Conservation (phyloP, 257 asterid genomes). For the Asclepias syriaca region DNA sequence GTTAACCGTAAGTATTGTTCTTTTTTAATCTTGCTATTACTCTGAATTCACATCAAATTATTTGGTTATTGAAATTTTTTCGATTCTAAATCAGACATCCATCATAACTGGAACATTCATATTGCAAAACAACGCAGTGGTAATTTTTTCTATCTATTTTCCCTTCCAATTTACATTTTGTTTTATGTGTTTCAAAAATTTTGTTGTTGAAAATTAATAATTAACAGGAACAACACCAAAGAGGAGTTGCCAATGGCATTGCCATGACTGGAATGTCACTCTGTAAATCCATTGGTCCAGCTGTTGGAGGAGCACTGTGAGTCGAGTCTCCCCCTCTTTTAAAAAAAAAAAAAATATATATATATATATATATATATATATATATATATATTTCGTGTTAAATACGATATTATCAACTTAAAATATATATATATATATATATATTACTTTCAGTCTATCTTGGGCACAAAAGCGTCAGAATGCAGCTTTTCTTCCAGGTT, state of each 20-base stretch:
- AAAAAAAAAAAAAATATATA: too few relatives aligned
- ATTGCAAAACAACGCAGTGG: conserved; percentile 84
- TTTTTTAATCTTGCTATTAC: too few relatives aligned
- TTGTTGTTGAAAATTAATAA: background rate
- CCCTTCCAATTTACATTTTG: background rate
- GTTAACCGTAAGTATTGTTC: conserved; percentile 51
- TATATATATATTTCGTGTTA: too few relatives aligned
- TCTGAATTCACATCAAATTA: background rate
- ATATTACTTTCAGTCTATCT: conserved; percentile 45
- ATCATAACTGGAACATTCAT: conserved; percentile 73
- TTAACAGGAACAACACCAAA: conserved; percentile 58
- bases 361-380: too few relatives aligned
- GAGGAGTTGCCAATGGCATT: conserved; percentile 89
- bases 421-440: too few relatives aligned
- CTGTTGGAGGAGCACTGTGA: conserved; percentile 81
- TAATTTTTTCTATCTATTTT: conserved; percentile 18
- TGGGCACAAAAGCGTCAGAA: conserved; percentile 58
- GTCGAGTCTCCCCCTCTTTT: conserved; percentile 6
- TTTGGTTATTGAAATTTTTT: background rate
- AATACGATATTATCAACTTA: too few relatives aligned
- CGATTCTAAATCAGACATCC: conserved; percentile 40
- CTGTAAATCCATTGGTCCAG: conserved; percentile 77
- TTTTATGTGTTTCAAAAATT: background rate
- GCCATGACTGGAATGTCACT: conserved; percentile 86
- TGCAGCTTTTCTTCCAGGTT: conserved; percentile 67